Evolutionary conservation across 768 basidiomycete genomes (phyloP), one percentile per base, ranked within the genome.

Genomic region (Kwoniella shandongensis): DNA sequence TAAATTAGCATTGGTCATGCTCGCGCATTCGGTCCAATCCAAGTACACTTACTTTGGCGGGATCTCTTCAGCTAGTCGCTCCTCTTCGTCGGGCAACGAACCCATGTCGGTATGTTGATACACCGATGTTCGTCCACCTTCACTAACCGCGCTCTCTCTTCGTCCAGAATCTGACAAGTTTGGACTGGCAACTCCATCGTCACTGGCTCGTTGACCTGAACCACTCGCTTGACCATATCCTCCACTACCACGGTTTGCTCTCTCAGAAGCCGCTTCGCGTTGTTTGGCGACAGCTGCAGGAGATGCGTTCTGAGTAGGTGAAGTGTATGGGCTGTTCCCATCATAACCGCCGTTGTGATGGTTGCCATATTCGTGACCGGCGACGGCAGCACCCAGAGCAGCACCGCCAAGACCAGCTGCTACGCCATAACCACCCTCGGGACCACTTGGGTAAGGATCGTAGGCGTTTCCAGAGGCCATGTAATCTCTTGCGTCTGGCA

Each of bases 101-200:
- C 61, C 59, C 51, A 63, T 63, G 58, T 73, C 66, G 20, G 69
- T 68, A 54, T 70, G 72, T 42, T 73, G 71, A 40, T 70, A 70
- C 7, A 68, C 63, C 40, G 51, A 39, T 18, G 42, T 25, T 32
- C 41, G 38, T 26, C 61, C 23, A 1, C 44, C 59, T 38, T 65
- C 56, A 25, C 55, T 62, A 13, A 56, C 40, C 13, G 49, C 56
- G 27, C 56, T 58, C 18, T 32, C 39, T 36, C 41, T 29, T 45
- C 54, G 22, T 18, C 40, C 56, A 20, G n/a, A 20, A 15, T 63
- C 42, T 13, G 42, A 52, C 26, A 32, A 8, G 22, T 12, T 2
- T 4, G 44, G 57, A 4, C 53, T 62, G 26, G 32, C 40, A 30
- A 42, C 36, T 2, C 29, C 49, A 17, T n/a, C 32, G 25, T 26